A percentile compares a stretch with the other conserved stretches of the same genome.
Conservation (phyloP, 352 stramenopile species). For the Pythium vanterpoolii region DNA sequence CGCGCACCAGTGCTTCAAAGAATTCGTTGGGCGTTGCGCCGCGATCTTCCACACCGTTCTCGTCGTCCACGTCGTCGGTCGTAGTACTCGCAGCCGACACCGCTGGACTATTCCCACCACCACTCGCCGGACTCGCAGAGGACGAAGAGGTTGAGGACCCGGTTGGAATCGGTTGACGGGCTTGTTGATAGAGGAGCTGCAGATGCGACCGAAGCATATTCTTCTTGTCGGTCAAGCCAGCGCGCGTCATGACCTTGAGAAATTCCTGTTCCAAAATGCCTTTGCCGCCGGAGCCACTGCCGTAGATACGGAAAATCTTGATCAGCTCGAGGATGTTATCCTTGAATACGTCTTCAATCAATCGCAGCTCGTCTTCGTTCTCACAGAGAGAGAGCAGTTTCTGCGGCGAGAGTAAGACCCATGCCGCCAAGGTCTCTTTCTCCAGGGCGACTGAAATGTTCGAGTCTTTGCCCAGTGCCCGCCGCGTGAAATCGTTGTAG, state of each 20-base stretch:
- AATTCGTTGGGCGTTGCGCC: slow-evolving; percentile 77
- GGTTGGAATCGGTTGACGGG: slow-evolving; percentile 4
- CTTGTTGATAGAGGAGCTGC: slow-evolving; percentile 73
- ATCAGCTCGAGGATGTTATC: slow-evolving; percentile 76
- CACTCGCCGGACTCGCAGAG: slow-evolving; percentile 11
- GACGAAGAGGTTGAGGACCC: slow-evolving; percentile 2
- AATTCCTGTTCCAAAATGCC: slow-evolving; percentile 80
- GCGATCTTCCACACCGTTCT: slow-evolving; percentile 52
- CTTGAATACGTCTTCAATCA: slow-evolving; percentile 69
- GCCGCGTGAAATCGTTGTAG: slow-evolving; percentile 65
- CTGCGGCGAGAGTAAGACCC: slow-evolving; percentile 39
- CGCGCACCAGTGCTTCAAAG: slow-evolving; percentile 67
- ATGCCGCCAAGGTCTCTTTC: slow-evolving; percentile 63
- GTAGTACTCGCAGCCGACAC: neutral
- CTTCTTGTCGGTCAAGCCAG: slow-evolving; percentile 74
- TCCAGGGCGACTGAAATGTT: slow-evolving; percentile 67
- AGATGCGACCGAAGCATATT: slow-evolving; percentile 73
- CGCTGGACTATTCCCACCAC: neutral
- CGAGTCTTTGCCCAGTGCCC: slow-evolving; percentile 65
- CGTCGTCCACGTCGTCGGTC: slow-evolving; percentile 26
- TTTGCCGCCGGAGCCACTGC: slow-evolving; percentile 57
- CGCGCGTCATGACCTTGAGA: slow-evolving; percentile 78
- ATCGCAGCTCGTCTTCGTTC: slow-evolving; percentile 50
- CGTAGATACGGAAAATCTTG: slow-evolving; percentile 77
- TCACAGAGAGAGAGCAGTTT: slow-evolving; percentile 61